phyloP scores from a whole-genome alignment of 495 filamentous ascomycete genomes.

The Pyrenula massariospora region DNA sequence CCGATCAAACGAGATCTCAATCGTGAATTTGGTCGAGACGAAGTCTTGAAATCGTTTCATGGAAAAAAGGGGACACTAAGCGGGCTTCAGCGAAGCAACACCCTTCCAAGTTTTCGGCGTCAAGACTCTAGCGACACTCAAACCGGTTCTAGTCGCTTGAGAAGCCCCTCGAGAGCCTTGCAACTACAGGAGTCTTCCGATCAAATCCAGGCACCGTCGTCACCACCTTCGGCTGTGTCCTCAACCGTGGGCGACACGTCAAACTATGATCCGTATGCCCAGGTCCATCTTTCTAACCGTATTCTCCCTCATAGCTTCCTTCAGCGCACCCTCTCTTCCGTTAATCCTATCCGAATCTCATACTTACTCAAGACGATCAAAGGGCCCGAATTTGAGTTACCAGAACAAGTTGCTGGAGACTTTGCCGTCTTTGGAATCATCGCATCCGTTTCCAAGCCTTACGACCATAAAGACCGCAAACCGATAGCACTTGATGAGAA shows the following conservation, averaged over 20 bases:
- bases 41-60: constrained; percentile 42
- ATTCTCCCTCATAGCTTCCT: constrained; percentile 74
- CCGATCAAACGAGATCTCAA: constrained; percentile 31
- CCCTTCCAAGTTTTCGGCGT: constrained; percentile 31
- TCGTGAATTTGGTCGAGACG: constrained; percentile 47
- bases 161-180: not conserved
- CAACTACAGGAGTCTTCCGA: not conserved
- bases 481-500: constrained; percentile 27
- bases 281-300: constrained; percentile 72
- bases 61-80: constrained; percentile 12
- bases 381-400: constrained; percentile 72
- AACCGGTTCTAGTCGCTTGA: not conserved
- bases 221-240: constrained; percentile 4
- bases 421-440: constrained; percentile 80
- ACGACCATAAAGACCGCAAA: constrained; percentile 44
- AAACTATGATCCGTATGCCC: constrained; percentile 75
- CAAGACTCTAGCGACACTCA: constrained; percentile 4
- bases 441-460: constrained; percentile 73
- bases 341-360: constrained; percentile 50
- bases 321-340: constrained; percentile 49
- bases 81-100: constrained; percentile 37
- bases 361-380: constrained; percentile 73
- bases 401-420: constrained; percentile 77
- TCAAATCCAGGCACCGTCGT: not conserved
- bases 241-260: constrained; percentile 23